Evolutionary conservation across 805 yeast genomes (phyloP).

Genomic region (Lipomyces anomalus): DNA sequence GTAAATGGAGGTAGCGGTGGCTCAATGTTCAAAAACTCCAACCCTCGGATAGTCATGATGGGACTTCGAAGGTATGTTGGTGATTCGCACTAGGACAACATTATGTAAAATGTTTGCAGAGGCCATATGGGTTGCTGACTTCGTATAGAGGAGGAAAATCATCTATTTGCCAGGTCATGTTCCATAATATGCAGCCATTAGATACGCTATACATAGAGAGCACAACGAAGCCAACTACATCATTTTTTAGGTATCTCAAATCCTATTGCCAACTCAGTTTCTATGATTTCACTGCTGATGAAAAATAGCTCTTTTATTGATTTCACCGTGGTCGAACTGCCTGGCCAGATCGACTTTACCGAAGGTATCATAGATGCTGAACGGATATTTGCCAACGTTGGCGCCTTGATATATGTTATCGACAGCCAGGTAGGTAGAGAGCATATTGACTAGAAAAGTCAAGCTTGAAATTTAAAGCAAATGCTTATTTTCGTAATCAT

Average conservation of each 20-base stretch:
- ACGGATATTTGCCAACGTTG: slow-evolving; percentile 69
- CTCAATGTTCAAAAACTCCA: neutral
- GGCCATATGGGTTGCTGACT: neutral
- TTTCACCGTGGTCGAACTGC: slow-evolving; percentile 84
- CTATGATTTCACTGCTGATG: neutral
- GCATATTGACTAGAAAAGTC: neutral
- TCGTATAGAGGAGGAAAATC: slow-evolving; percentile 64
- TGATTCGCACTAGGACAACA: neutral
- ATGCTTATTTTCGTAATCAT: slow-evolving; percentile 38
- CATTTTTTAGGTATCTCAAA: slow-evolving; percentile 8
- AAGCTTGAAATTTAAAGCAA: neutral
- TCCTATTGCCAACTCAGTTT: neutral
- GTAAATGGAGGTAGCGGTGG: no score
- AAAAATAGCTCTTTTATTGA: slow-evolving; percentile 59
- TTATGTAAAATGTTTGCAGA: no score
- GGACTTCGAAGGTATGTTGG: slow-evolving; percentile 16
- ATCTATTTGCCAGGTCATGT: slow-evolving; percentile 90
- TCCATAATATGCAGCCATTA: slow-evolving; percentile 92
- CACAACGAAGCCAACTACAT: slow-evolving; percentile 40
- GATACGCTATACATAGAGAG: slow-evolving; percentile 87
- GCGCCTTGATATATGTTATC: slow-evolving; percentile 88
- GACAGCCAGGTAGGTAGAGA: slow-evolving; percentile 45
- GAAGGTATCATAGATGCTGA: slow-evolving; percentile 81
- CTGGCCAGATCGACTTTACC: slow-evolving; percentile 86
- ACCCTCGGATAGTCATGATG: slow-evolving; percentile 17